These are phyloP conservation scores for Penicillium expansum DNA, from an alignment of 2,329 filamentous ascomycete species.

Conservation along the genomic window DNA sequence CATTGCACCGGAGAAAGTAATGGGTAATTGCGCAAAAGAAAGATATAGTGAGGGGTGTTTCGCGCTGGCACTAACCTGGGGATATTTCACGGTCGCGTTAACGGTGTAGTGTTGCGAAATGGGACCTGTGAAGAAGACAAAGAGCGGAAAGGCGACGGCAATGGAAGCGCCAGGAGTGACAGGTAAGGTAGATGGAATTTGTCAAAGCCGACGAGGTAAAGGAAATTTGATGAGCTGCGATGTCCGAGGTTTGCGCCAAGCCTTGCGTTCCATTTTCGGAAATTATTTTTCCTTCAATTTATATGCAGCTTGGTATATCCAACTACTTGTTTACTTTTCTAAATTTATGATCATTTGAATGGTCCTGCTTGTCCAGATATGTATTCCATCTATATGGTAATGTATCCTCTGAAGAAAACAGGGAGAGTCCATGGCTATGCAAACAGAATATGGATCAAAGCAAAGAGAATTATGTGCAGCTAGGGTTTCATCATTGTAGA, in stretches of 20 bases:
- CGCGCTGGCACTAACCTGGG: slow-evolving; percentile 18
- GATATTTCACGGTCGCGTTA: neutral
- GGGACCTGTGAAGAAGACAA: neutral
- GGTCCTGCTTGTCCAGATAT: slow-evolving; percentile 4
- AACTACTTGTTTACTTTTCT: neutral
- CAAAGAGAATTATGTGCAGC: slow-evolving; percentile 24
- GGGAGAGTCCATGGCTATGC: slow-evolving; percentile 19
- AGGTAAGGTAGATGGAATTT: neutral
- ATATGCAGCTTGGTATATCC: neutral
- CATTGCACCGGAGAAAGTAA: neutral
- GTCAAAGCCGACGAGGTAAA: slow-evolving; percentile 1
- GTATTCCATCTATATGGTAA: slow-evolving; percentile 21
- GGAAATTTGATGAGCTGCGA: slow-evolving; percentile 9
- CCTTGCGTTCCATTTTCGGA: slow-evolving; percentile 20
- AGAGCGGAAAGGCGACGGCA: slow-evolving; percentile 2
- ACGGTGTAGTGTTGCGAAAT: neutral
- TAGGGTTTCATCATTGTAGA: slow-evolving; percentile 20
- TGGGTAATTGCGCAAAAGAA: neutral
- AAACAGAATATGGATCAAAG: slow-evolving; percentile 18
- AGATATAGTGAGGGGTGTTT: slow-evolving; percentile 13
- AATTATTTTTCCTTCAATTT: slow-evolving; percentile 10
- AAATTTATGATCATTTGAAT: neutral
- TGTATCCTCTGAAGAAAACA: slow-evolving; percentile 17
- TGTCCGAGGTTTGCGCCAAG: slow-evolving; percentile 26
- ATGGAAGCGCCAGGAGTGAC: neutral